These are phyloP conservation scores for Penicillium sclerotigenum DNA, from an alignment of 2,329 filamentous ascomycete species.

Conservation along the genomic window DNA sequence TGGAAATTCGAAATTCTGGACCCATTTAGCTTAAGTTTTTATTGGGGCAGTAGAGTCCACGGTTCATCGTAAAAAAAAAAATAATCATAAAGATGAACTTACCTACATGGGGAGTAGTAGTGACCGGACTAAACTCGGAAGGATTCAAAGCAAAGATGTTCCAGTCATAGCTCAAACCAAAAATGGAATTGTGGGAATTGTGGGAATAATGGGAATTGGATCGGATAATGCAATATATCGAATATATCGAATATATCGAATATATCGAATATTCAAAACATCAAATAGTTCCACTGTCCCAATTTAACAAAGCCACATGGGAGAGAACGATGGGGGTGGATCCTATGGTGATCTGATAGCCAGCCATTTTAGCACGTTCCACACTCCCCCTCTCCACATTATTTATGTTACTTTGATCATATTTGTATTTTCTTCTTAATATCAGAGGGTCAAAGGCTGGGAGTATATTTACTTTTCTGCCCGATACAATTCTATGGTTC, in stretches of 20 bases:
- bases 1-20: not conserved
- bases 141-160: not conserved
- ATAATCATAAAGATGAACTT: not conserved
- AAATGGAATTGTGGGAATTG: no score
- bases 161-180: no score
- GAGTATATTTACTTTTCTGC: not conserved
- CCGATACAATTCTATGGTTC: not conserved
- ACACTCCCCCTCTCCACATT: not conserved
- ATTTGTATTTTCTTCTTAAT: conserved; percentile 5
- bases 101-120: not conserved
- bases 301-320: conserved; percentile 21
- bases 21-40: not conserved
- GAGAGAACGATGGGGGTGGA: conserved; percentile 11
- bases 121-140: not conserved
- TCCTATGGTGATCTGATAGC: conserved; percentile 17
- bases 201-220: no score
- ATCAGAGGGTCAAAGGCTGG: not conserved
- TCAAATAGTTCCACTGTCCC: not conserved
- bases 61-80: not conserved
- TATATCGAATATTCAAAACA: not conserved
- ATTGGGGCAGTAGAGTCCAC: conserved; percentile 3
- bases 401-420: conserved; percentile 15
- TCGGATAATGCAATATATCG: not conserved
- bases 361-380: conserved; percentile 26
- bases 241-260: not conserved